Evolutionary conservation across 2,329 filamentous ascomycete species (phyloP), one percentile per base, ranked within the genome.

Genomic region (Geosmithia putterillii): DNA sequence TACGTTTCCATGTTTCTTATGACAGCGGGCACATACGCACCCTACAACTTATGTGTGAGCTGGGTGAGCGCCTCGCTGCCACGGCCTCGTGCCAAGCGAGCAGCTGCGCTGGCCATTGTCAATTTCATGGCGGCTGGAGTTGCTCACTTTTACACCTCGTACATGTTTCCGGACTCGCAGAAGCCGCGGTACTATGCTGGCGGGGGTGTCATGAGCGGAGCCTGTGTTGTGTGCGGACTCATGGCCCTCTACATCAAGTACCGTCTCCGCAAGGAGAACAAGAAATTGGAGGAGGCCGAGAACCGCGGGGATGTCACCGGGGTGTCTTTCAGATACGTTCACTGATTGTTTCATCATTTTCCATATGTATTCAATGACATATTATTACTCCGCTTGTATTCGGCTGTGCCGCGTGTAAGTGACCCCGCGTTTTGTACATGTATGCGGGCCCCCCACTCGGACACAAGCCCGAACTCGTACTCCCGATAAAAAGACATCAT

Each of bases 1-100:
- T 71, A 70, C 44, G 70, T 70, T 45, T 65, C 67, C 0, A 67
- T 62, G 44, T 71, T 71, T 45, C 52, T 71, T 2, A 56, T 71
- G 44, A 61, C 63, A 2, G 49, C 54, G 1, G 61, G 60, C 25
- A 56, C 65, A 1, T 70, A 68, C 47, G 65, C 66, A n/a, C 61
- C 64, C 0, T 62, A 59, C 2, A 62, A 60, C 46, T 52, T 71
- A n/a, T 59, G 69, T 5, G 59, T 69, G 45, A 58, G 58, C 1
- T 69, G 68, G 66, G 58, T 38, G 17, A 38, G 36, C 36, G 36
- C 36, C n/a, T 38, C 36, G 17, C 36, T 38, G 4, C 36, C 36
- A 9, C 36, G 36, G n/a, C 36, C 36, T 14, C 28, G 28, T 32
- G 28, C 28, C 4, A 32, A 32, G 10, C 28, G 28, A 12, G 28